Conservation (phyloP, 805 yeast genomes). For the Candida silvatica region DNA sequence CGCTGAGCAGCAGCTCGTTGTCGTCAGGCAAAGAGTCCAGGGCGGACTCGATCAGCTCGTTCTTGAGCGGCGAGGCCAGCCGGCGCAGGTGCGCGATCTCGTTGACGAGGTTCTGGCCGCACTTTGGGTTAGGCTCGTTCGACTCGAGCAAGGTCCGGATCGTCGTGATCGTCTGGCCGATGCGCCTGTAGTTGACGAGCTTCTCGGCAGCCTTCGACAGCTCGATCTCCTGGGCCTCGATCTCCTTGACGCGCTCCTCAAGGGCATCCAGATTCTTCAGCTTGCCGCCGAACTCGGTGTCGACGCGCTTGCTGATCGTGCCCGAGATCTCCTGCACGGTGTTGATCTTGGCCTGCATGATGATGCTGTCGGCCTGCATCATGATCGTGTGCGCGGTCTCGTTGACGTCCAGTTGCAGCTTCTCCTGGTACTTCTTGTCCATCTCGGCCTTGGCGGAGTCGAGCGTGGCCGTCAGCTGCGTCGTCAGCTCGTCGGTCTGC, state of each 20-base stretch:
- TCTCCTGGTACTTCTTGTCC: slow-evolving; percentile 47
- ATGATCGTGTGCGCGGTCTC: slow-evolving; percentile 57
- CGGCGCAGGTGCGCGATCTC: slow-evolving; percentile 27
- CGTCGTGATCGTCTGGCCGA: slow-evolving; percentile 36
- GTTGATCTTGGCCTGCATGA: slow-evolving; percentile 56
- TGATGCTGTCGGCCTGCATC: slow-evolving; percentile 66
- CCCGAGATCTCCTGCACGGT: slow-evolving; percentile 61
- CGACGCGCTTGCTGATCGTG: slow-evolving; percentile 50
- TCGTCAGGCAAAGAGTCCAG: slow-evolving; percentile 35
- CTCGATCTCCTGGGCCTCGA: slow-evolving; percentile 45
- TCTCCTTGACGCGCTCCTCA: slow-evolving; percentile 39
- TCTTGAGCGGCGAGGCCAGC: slow-evolving; percentile 29
- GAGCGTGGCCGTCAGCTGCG: slow-evolving; percentile 51
- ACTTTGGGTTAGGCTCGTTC: slow-evolving; percentile 28
- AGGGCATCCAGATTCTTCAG: slow-evolving; percentile 61
- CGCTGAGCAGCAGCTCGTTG: slow-evolving; percentile 28
- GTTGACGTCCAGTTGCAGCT: slow-evolving; percentile 55
- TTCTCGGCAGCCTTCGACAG: slow-evolving; percentile 33
- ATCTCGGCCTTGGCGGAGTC: slow-evolving; percentile 52
- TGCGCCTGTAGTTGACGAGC: slow-evolving; percentile 27
- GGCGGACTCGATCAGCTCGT: slow-evolving; percentile 29
- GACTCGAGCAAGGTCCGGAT: slow-evolving; percentile 30
- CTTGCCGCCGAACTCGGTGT: slow-evolving; percentile 70
- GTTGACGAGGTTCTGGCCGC: slow-evolving; percentile 40
- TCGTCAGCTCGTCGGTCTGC: slow-evolving; percentile 45